phyloP scores from a whole-genome alignment of 768 basidiomycete species.

The Hydnomerulius pinastri region DNA sequence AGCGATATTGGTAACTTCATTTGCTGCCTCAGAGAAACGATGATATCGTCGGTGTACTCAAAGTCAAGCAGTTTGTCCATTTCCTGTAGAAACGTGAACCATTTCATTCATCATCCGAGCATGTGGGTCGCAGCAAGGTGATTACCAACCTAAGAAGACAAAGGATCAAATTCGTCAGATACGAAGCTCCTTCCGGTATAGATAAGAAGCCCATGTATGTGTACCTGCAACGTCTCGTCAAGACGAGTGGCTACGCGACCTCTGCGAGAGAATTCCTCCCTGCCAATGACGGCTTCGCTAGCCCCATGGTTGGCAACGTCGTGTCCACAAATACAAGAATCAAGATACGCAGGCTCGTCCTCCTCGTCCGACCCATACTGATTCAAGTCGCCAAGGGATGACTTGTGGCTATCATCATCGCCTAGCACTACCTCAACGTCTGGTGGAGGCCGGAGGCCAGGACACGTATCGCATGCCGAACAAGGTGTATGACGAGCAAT shows the following conservation, averaged over 20 bases:
- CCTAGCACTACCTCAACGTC: slow-evolving; percentile 62
- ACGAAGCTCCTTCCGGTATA: slow-evolving; percentile 6
- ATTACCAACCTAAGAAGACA: slow-evolving; percentile 26
- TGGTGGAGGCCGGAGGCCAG: slow-evolving; percentile 67
- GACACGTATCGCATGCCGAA: slow-evolving; percentile 61
- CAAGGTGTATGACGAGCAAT: slow-evolving; percentile 84
- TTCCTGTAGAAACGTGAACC: slow-evolving; percentile 51
- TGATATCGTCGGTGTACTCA: slow-evolving; percentile 68
- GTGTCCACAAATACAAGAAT: slow-evolving; percentile 72
- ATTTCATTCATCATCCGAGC: slow-evolving; percentile 13
- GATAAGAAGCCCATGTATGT: too few species aligned
- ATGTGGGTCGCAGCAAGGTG: slow-evolving; percentile 7
- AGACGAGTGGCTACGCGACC: slow-evolving; percentile 75
- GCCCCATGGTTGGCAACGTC: slow-evolving; percentile 66
- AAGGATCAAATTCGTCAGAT: slow-evolving; percentile 14
- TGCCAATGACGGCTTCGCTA: slow-evolving; percentile 53
- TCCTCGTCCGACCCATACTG: slow-evolving; percentile 77
- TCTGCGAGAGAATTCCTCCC: slow-evolving; percentile 69
- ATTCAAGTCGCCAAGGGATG: slow-evolving; percentile 54
- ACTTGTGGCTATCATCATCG: slow-evolving; percentile 40
- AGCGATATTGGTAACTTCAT: slow-evolving; percentile 58
- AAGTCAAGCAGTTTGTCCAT: slow-evolving; percentile 79
- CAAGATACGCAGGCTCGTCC: slow-evolving; percentile 54
- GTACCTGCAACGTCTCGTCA: slow-evolving; percentile 84
- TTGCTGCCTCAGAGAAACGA: slow-evolving; percentile 68